phyloP scores from a whole-genome alignment of 371 early-diverging fungal genomes.

The Cokeromyces recurvatus region DNA sequence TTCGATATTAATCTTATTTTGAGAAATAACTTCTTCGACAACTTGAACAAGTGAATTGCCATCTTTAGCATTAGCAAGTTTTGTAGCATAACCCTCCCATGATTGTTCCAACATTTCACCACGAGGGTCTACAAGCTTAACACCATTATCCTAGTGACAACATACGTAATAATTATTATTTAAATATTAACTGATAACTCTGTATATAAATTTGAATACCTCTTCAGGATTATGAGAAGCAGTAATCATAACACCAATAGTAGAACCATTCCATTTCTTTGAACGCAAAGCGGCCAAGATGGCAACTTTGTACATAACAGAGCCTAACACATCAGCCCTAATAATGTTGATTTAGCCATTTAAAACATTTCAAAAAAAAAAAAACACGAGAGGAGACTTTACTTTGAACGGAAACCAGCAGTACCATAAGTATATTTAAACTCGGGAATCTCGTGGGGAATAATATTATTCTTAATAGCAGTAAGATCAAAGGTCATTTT shows the following conservation, averaged over 20 bases:
- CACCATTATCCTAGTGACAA: constrained; percentile 91
- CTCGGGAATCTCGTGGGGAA: constrained; percentile 25
- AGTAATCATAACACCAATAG: constrained; percentile 99
- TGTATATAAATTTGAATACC: too few relatives aligned
- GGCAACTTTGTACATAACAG: constrained; percentile 94
- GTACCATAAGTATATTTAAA: constrained; percentile 87
- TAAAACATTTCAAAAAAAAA: not conserved
- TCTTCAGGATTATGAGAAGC: constrained; percentile 98
- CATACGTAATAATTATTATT: not conserved
- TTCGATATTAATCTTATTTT: constrained; percentile 69
- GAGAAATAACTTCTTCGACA: constrained; percentile 61
- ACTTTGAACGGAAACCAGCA: constrained; percentile 95
- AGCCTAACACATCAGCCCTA: constrained; percentile 78
- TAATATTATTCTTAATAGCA: constrained; percentile 31
- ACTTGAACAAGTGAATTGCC: constrained; percentile 61
- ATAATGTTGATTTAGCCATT: not conserved
- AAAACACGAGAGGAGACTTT: constrained; percentile 18
- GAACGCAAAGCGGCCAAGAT: constrained; percentile 92
- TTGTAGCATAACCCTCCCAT: constrained; percentile 95
- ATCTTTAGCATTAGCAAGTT: constrained; percentile 85
- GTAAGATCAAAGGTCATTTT: constrained; percentile 24
- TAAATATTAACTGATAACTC: too few relatives aligned
- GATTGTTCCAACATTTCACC: constrained; percentile 98
- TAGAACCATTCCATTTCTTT: constrained; percentile 77
- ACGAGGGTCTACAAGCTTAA: constrained; percentile 97